Percentiles rank a stretch among this genome's conserved stretches.
Evolutionary conservation across 805 yeast genomes (phyloP).

Genomic region (Vanderwaltozyma verrucispora): DNA sequence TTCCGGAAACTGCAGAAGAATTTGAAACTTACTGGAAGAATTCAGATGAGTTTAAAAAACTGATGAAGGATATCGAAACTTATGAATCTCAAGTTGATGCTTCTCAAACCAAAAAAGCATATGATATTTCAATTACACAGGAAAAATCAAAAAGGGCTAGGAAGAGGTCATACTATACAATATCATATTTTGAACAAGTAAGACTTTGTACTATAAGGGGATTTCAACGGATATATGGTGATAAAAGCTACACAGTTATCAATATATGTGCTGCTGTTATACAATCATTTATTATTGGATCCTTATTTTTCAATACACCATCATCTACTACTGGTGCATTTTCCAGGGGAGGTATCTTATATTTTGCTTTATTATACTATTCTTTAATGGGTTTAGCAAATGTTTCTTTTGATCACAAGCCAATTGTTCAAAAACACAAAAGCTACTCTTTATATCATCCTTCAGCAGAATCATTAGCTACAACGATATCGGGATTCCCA

Average conservation of each 20-base stretch:
- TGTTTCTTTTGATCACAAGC: slow-evolving; percentile 41
- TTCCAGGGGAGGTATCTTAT: slow-evolving; percentile 54
- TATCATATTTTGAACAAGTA: slow-evolving; percentile 36
- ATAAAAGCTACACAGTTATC: slow-evolving; percentile 37
- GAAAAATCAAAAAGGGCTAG: slow-evolving; percentile 21
- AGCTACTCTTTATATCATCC: slow-evolving; percentile 65
- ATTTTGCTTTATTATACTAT: slow-evolving; percentile 48
- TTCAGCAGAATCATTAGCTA: slow-evolving; percentile 64
- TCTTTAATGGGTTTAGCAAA: slow-evolving; percentile 41
- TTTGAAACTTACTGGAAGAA: slow-evolving; percentile 37
- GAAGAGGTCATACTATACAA: slow-evolving; percentile 20
- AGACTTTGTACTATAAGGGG: slow-evolving; percentile 41
- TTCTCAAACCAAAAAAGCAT: slow-evolving; percentile 28
- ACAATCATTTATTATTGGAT: slow-evolving; percentile 52
- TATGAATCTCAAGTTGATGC: slow-evolving; percentile 19
- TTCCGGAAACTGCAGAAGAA: slow-evolving; percentile 51
- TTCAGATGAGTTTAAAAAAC: slow-evolving; percentile 31
- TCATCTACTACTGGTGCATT: slow-evolving; percentile 46
- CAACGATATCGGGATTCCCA: slow-evolving; percentile 53
- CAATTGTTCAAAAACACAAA: slow-evolving; percentile 62
- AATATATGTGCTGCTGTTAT: slow-evolving; percentile 29
- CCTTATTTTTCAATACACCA: slow-evolving; percentile 48
- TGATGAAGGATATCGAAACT: slow-evolving; percentile 36
- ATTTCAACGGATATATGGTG: slow-evolving; percentile 46
- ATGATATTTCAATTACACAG: slow-evolving; percentile 22